Evolutionary conservation across 805 yeast species (phyloP), one percentile per base, ranked within the genome.

Genomic region (Cyberlindnera petersonii): DNA sequence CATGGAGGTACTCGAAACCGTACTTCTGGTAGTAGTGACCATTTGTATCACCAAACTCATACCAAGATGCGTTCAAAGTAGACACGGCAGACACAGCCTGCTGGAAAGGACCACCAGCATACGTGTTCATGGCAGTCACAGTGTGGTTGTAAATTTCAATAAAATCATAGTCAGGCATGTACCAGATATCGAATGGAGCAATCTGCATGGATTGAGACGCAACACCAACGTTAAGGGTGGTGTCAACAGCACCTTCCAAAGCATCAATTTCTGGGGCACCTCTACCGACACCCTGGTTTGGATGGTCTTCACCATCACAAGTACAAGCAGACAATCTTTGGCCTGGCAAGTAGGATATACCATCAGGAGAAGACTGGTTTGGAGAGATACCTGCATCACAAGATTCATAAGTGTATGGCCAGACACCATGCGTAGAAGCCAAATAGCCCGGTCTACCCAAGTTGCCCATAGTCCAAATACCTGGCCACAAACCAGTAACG

Each of bases 211-310:
- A 87, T 63, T 91, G 98, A 4, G 97, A 86, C 1, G 89, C 96
- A 30, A 82, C 75, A 37, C 72, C 72, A 47, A 65, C 56, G 28
- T 50, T 45, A 16, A 69, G 39, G 11, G 60, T 66, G 2, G 82
- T 69, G 46, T 77, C 79, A 19, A 78, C 75, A 49, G 86, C 88
- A 47, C 82, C 96, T 74, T 91, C 98, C 37, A 91, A 60, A 31
- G 81, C 78, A 76, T 91, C 98, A 52, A 91, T 86, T 70, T 88
- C 97, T 9, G 96, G 96, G 0, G 96, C 95, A 37, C 96, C 96
- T 61, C 98, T 78, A 11, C 97, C 97, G 1, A 65, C 61, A 35
- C 97, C 97, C 17, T 66, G 74, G 58, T 82, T 88, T 33, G 98
- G 98, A 60, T 89, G 97, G 37, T 82, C 87, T 51, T 78, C 86